Base-by-base conservation (phyloP, 2,329 filamentous ascomycete species). In the Trichoderma oligosporum region DNA sequence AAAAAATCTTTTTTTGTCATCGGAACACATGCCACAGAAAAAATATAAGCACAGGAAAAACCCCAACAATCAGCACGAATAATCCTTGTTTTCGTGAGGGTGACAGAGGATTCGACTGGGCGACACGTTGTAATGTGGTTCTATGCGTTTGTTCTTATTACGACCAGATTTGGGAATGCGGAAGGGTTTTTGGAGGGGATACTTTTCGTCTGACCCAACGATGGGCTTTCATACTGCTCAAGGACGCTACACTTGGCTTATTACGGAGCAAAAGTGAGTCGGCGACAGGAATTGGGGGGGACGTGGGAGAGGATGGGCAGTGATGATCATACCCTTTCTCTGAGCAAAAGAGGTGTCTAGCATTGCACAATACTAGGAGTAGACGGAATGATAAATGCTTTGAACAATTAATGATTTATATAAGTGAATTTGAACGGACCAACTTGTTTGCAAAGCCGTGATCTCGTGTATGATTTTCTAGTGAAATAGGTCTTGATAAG, bases 31-130 rank as follows among this genome's bases (percentile, higher is more conserved):
- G 31, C 52, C 52, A 46, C 52, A 63, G 61, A 67, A 62, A 67
- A 65, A 71, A 68, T 69, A 68, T n/a, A 71, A 72, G 66, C 68
- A 71, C 68, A 67, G 63, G 69, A 68, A 67, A 58, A 67, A 58
- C 58, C 60, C 61, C 57, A 56, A 56, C 52, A 44, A 56, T 59
- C 57, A 49, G 57, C 56, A 54, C 38, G 59, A 56, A 61, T 44
- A 45, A 41, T 25, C 33, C 14, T 38, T 51, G 18, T 35, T 20
- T 22, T 59, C 57, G 57, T 59, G 57, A 59, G 44, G 57, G 39
- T 48, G 52, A 47, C 36, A 29, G 57, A 31, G 53, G 48, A 48
- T 58, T n/a, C 39, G 33, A 46, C 42, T 52, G 46, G n/a, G 2
- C 39, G 56, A 48, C 25, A 38, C 11, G 49, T 53, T 44, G 31